Evolutionary conservation across 768 basidiomycete genomes (phyloP), one percentile per base, ranked within the genome.

Genomic region (Tephrocybe sp.): DNA sequence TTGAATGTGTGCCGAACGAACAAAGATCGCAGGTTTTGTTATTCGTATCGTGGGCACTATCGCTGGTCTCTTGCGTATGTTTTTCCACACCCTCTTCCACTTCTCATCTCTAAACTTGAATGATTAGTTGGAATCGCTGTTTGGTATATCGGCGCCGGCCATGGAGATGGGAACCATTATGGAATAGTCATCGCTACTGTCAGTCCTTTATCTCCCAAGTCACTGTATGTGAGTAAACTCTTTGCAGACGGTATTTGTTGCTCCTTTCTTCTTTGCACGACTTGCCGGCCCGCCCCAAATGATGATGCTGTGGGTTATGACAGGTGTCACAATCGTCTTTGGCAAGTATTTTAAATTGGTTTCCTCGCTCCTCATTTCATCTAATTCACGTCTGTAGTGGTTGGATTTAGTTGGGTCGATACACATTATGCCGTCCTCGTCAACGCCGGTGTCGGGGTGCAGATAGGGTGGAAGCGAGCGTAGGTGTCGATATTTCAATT

Each of bases 91-190:
- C 22, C n/a, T n/a, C 11, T 22, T 23, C n/a, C 6, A 17, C 20
- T n/a, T n/a, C 5, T 19, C 9, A 12, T 42, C 13, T 33, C 33
- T 17, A 14, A 11, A 11, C 32, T 34, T 33, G 20, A 20, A 20
- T 11, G 30, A 13, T 46, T 34, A 66, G 69, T 70, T 41, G 75
- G 74, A 8, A 69, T 74, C 64, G 70, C 61, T 7, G 64, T 68
- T 13, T 76, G 75, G 75, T 76, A 76, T 48, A 74, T 76, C 7
- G 71, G 72, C 4, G 65, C 73, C 19, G 73, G 73, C 5, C 42
- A 48, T 22, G 69, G 67, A 9, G 45, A 60, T 30, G 75, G 73
- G 20, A 75, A 74, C 44, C 68, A 72, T 12, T 75, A 74, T 49
- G 73, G 71, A 20, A 55, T 74, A 5, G 73, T 73, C 33, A 58